Base-by-base conservation (phyloP, 805 yeast species). In the Sugiyamaella smithiae region DNA sequence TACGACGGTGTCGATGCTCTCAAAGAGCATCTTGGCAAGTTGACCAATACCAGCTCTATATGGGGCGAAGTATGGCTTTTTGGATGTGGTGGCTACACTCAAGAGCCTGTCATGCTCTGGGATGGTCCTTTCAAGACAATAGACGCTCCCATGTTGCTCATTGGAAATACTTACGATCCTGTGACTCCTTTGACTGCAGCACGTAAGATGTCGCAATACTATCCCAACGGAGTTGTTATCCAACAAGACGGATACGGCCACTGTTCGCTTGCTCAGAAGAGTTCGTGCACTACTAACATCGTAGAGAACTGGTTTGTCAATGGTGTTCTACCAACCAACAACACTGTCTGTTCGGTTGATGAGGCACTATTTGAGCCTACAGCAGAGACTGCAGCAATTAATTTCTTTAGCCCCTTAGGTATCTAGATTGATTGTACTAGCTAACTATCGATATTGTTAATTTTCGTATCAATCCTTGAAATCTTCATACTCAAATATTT, bases 101-200 rank as follows among this genome's bases (percentile, higher is more conserved):
- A 24, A 16, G 20, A 22, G 2, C 54, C 54, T 2, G 48, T 29
- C 4, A 37, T 37, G 36, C 42, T 51, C 4, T 51, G 49, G 50
- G 54, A 51, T 22, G 54, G 54, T 11, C 54, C 54, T 4, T 51
- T 51, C 44, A 29, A 43, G 25, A 25, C 36, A 23, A 45, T 50
- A 17, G 32, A 51, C 23, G 54, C 54, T 7, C 16, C 56, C 25
- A 31, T 55, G 28, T 47, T 57, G 17, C 40, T 49, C 0, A 32
- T 57, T 14, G 58, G 59, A n/a, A 56, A 54, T 28, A 56, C 55
- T 16, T 52, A 45, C 33, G 61, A 57, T 38, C 61, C 61, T 2
- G 60, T 55, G 16, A 57, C 61, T 2, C 61, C 61, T 9, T 48
- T 56, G 9, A n/a, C 40, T 4, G 54, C 48, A n/a, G 61, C 61